Conservation (phyloP, 805 yeast genomes). For the Blastobotrys mokoenaii region DNA sequence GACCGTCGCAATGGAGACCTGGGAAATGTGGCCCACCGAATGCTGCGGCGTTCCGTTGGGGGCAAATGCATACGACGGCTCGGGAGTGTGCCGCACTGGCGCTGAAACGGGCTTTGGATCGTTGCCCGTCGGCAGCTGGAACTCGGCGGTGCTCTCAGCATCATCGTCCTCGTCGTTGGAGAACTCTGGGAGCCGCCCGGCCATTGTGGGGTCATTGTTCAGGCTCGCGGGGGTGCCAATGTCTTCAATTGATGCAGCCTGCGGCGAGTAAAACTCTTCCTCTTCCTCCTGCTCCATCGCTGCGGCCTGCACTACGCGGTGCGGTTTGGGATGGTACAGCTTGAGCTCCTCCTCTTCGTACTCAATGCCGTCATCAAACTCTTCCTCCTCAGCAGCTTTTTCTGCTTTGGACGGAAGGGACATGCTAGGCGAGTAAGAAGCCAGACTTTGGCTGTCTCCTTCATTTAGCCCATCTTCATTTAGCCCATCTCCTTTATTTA, state of each 20-base stretch:
- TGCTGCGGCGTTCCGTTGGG: neutral
- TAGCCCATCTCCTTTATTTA: too few species aligned
- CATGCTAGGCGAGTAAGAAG: too few species aligned
- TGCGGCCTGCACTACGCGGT: constrained; percentile 9
- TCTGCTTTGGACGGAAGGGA: too few species aligned
- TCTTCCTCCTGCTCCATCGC: neutral
- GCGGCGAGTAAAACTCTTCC: neutral
- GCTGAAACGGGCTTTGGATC: neutral
- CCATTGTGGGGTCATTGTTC: neutral
- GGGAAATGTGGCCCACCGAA: neutral
- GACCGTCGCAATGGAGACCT: neutral
- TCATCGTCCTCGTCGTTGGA: constrained; percentile 1
- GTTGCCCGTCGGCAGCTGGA: neutral
- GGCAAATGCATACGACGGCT: neutral
- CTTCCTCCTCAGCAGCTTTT: neutral
- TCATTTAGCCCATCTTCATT: neutral
- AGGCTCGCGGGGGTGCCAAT: neutral
- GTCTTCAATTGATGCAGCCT: neutral
- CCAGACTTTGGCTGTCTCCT: neutral
- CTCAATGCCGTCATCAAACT: neutral
- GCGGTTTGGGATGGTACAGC: constrained; percentile 19
- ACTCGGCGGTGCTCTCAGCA: neutral
- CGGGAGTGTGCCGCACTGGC: neutral
- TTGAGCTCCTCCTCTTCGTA: constrained; percentile 1
- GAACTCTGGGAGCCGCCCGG: neutral